Percentiles rank a stretch among this genome's conserved stretches.
Conservation (phyloP, 2,329 filamentous ascomycete genomes). For the Dothistroma pini region DNA sequence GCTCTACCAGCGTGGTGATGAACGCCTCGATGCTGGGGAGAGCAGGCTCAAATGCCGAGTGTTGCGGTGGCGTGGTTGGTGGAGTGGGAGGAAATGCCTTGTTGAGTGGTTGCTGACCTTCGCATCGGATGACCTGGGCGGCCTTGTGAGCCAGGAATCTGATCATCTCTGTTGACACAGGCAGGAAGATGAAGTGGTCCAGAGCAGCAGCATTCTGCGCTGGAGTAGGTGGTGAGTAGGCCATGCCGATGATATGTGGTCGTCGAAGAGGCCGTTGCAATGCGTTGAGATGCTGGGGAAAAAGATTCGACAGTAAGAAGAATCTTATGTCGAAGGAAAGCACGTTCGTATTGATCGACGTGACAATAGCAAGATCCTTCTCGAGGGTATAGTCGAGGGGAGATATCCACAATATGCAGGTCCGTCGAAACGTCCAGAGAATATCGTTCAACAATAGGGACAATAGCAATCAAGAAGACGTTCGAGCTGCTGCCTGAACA, state of each 20-base stretch:
- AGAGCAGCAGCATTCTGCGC: constrained; percentile 67
- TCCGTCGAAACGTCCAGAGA: constrained; percentile 9
- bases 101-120: constrained; percentile 44
- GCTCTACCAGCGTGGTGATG: constrained; percentile 84
- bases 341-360: constrained; percentile 26
- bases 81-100: constrained; percentile 56
- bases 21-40: constrained; percentile 84
- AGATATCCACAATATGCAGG: constrained; percentile 26
- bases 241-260: constrained; percentile 37
- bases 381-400: constrained; percentile 12
- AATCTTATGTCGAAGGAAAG: constrained; percentile 14
- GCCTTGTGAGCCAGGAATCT: constrained; percentile 70
- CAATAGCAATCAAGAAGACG: constrained; percentile 28
- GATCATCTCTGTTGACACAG: constrained; percentile 74
- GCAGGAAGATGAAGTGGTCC: constrained; percentile 74
- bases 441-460: constrained; percentile 17
- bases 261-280: constrained; percentile 13
- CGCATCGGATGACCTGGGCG: constrained; percentile 74
- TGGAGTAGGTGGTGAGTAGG: constrained; percentile 42
- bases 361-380: constrained; percentile 28
- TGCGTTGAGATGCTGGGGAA: constrained; percentile 14
- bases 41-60: constrained; percentile 43
- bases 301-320: constrained; percentile 13
- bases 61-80: constrained; percentile 56
- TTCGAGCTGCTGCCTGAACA: constrained; percentile 32